Base-by-base conservation (phyloP, 805 yeast species). In the Wickerhamomyces xylosicus region DNA sequence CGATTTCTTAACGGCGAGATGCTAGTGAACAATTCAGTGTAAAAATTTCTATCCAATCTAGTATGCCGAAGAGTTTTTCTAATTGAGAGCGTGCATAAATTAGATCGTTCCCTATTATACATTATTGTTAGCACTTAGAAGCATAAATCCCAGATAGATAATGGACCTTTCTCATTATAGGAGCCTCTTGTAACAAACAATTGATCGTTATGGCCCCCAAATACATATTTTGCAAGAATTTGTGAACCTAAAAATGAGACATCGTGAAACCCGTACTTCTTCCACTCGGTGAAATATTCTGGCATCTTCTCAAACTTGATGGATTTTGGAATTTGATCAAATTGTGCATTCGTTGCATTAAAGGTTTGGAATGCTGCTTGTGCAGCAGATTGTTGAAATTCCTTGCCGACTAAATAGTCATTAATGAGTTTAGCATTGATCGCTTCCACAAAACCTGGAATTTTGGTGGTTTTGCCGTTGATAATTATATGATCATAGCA, bases 241-340 rank as follows among this genome's bases (percentile, higher is more conserved):
- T 86, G 85, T 3, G 84, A 95, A 2, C 97, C 97, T 44, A 89
- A 63, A 54, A 89, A 85, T 42, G 76, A 69, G 25, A 80, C 74
- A 48, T 85, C 87, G 41, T 80, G 78, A 72, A 81, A 79, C 1
- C 90, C 87, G 27, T 58, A 58, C 57, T 75, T 76, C 61, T 89
- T 89, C 97, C 97, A 90, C 48, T 85, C 95, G 1, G 95, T 85
- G 62, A 90, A 90, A 59, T 90, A 89, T 40, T 90, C 97, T 0
- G 96, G 94, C 57, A 76, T 71, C 50, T 80, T 79, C 19, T 79
- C 76, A 37, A 77, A 54, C 47, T 72, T 76, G 40, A 89, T 71
- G 13, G 77, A 66, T n/a, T 78, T 76, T 18, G 97, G 97, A 2
- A 80, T 87, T 61, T 90, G 97, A 37, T 69, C 59, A 44, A 69